phyloP scores from a whole-genome alignment of 2,329 filamentous ascomycete genomes.

The Ilyonectria sp. region DNA sequence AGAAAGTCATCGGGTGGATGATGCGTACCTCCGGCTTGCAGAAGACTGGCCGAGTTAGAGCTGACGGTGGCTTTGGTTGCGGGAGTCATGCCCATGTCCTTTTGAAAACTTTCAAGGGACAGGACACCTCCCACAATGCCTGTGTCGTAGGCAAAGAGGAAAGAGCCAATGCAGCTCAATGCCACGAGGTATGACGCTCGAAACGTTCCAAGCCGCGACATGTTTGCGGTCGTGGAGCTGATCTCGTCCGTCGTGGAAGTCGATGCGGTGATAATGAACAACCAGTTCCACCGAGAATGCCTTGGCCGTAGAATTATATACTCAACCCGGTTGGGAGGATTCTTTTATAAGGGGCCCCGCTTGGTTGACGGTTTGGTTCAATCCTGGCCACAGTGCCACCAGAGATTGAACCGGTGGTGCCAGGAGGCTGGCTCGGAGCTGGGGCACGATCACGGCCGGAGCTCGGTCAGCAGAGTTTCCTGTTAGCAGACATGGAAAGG shows the following conservation, averaged over 20 bases:
- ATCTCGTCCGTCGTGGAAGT: not conserved
- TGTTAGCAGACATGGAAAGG: conserved; percentile 28
- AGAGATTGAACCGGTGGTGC: conserved; percentile 29
- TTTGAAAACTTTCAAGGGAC: conserved; percentile 56
- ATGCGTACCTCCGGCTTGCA: conserved; percentile 57
- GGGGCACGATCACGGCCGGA: conserved; percentile 25
- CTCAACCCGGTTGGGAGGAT: conserved; percentile 20
- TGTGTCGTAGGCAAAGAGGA: conserved; percentile 60
- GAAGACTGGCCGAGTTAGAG: conserved; percentile 58
- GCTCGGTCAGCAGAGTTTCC: conserved; percentile 39
- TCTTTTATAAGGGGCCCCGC: conserved; percentile 30
- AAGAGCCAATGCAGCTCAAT: conserved; percentile 57
- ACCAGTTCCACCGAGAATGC: not conserved
- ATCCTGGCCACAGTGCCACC: conserved; percentile 25
- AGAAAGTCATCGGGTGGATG: not conserved
- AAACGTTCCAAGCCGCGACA: conserved; percentile 53
- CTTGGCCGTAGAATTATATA: conserved; percentile 3
- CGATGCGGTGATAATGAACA: not conserved
- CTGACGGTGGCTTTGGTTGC: conserved; percentile 51
- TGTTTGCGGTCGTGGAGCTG: conserved; percentile 21
- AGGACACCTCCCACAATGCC: conserved; percentile 60
- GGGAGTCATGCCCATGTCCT: conserved; percentile 54
- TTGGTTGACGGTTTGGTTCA: conserved; percentile 2
- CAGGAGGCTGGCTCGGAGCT: conserved; percentile 10
- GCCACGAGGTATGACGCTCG: conserved; percentile 56